Evolutionary conservation across 306 rosid species (phyloP).

Genomic region (Abrus precatorius): DNA sequence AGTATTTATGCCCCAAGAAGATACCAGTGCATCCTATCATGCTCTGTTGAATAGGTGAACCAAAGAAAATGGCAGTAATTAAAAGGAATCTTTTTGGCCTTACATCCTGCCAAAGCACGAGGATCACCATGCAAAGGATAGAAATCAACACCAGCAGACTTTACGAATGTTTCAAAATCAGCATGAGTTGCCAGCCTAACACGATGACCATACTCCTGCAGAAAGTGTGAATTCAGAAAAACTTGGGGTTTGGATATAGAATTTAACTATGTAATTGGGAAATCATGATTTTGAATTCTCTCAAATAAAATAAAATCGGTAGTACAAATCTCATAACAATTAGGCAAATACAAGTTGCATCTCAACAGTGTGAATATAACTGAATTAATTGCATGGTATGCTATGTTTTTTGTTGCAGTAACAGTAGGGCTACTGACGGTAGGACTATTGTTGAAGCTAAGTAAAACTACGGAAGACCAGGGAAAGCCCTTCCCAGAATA

Average conservation of each 20-base stretch:
- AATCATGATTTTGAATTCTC: slow-evolving; percentile 42
- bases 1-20: slow-evolving; percentile 8
- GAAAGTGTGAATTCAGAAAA: slow-evolving; percentile 16
- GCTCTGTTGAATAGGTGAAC: slow-evolving; percentile 1
- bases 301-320: slow-evolving; percentile 12
- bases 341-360: background rate
- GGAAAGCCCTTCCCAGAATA: background rate
- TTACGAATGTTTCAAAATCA: slow-evolving; percentile 75
- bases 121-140: slow-evolving; percentile 94
- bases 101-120: slow-evolving; percentile 91
- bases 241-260: slow-evolving; percentile 12
- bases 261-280: slow-evolving; percentile 6
- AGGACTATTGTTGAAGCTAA: background rate
- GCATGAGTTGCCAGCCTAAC: slow-evolving; percentile 92
- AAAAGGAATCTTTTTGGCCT: slow-evolving; percentile 50
- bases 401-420: background rate
- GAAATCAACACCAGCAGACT: slow-evolving; percentile 80
- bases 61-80: slow-evolving; percentile 16
- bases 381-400: background rate
- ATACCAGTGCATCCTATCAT: slow-evolving; percentile 5
- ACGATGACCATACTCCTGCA: slow-evolving; percentile 87
- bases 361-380: background rate
- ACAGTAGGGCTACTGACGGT: background rate
- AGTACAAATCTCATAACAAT: slow-evolving; percentile 6
- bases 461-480: background rate